Conservation (phyloP, 768 basidiomycete genomes). For the Hypholoma fasciculare region DNA sequence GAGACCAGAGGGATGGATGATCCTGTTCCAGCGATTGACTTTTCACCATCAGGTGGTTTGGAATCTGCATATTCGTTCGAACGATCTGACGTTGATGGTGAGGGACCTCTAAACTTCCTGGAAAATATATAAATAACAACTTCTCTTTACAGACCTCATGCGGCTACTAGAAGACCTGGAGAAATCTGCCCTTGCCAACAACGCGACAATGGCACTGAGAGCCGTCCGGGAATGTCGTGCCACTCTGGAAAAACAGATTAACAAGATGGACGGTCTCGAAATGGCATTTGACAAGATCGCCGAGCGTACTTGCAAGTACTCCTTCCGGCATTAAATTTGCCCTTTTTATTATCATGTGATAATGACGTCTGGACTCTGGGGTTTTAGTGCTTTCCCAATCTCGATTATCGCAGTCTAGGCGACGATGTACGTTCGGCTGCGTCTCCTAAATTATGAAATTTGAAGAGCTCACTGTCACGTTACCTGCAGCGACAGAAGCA, state of each 20-base stretch:
- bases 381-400: slow-evolving; percentile 73
- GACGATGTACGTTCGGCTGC: slow-evolving; percentile 58
- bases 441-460: no score
- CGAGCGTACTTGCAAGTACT: slow-evolving; percentile 73
- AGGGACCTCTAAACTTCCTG: slow-evolving; percentile 15
- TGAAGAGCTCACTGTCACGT: no score
- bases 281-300: slow-evolving; percentile 84
- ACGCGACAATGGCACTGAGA: slow-evolving; percentile 44
- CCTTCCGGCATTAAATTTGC: neutral
- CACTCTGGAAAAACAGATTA: slow-evolving; percentile 67
- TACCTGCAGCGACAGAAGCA: slow-evolving; percentile 60
- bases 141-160: slow-evolving; percentile 48
- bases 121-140: slow-evolving; percentile 10
- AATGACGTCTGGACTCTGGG: slow-evolving; percentile 3
- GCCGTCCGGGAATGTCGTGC: slow-evolving; percentile 64
- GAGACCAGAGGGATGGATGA: slow-evolving; percentile 81
- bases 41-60: slow-evolving; percentile 65
- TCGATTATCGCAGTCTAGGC: slow-evolving; percentile 62
- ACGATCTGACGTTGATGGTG: slow-evolving; percentile 74
- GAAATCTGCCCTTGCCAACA: slow-evolving; percentile 44
- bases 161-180: slow-evolving; percentile 67
- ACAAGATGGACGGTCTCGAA: slow-evolving; percentile 79
- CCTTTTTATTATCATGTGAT: neutral
- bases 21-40: slow-evolving; percentile 75
- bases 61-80: slow-evolving; percentile 70